Evolutionary conservation across 768 basidiomycete species (phyloP).

Genomic region (Porphyrellus cyaneotinctus): DNA sequence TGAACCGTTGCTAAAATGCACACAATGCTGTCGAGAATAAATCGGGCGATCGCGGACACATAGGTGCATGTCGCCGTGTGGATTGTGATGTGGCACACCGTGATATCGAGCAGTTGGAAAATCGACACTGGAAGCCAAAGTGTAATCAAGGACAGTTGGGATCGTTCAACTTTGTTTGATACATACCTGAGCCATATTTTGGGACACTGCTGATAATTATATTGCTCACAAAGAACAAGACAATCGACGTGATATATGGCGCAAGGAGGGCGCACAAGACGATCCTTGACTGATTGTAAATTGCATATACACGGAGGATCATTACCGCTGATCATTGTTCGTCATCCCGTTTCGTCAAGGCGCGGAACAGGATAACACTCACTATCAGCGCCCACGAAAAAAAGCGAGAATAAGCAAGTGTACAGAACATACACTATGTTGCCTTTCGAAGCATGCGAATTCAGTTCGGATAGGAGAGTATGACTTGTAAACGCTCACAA

Average conservation of each 20-base stretch:
- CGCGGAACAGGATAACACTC: neutral
- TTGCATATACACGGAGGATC: neutral
- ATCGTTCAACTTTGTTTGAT: neutral
- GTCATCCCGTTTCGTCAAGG: neutral
- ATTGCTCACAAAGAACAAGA: neutral
- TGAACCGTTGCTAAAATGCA: neutral
- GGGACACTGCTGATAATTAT: neutral
- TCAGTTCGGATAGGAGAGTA: neutral
- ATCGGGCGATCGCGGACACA: neutral
- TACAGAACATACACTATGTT: too few relatives aligned
- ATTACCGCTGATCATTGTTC: neutral
- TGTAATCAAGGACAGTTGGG: neutral
- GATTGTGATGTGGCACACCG: neutral
- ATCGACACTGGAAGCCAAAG: neutral
- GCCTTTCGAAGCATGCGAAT: neutral
- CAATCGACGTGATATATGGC: neutral
- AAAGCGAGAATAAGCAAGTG: neutral
- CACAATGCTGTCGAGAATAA: neutral
- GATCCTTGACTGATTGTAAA: conserved; percentile 1
- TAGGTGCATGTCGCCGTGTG: neutral
- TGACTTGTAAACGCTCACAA: neutral
- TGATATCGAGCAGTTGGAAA: neutral
- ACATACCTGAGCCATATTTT: neutral
- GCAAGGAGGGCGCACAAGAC: neutral
- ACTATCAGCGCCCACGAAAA: neutral